Evolutionary conservation across 306 rosid species (phyloP).

Genomic region (Gastrolobium villosum): DNA sequence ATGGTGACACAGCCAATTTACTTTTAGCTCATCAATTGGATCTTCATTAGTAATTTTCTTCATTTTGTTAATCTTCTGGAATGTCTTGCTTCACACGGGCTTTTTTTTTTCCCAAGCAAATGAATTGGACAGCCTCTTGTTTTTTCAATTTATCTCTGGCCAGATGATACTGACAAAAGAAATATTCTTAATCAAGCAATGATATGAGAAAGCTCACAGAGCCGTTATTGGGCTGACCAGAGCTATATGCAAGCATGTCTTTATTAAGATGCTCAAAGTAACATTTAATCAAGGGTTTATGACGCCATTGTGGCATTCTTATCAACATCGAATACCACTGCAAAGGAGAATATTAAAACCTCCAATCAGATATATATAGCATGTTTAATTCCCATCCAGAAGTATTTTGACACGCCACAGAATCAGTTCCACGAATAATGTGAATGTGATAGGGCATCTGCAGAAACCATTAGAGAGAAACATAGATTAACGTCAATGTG

Average conservation of each 20-base stretch:
- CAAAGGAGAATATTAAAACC: constrained; percentile 54
- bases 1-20: constrained; percentile 10
- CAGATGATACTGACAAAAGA: not conserved
- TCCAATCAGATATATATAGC: constrained; percentile 45
- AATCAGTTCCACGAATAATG: constrained; percentile 51
- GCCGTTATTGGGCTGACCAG: not conserved
- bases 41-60: not conserved
- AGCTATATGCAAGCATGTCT: not conserved
- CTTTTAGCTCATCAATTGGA: not conserved
- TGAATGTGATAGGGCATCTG: constrained; percentile 59
- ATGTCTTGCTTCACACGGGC: not conserved
- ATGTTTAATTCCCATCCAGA: constrained; percentile 51
- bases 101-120: not conserved
- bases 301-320: constrained; percentile 62
- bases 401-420: constrained; percentile 42
- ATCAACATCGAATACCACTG: constrained; percentile 50
- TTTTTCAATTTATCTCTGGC: not conserved
- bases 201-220: not conserved
- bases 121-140: not conserved
- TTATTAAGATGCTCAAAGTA: constrained; percentile 28
- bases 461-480: constrained; percentile 37
- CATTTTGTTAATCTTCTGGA: not conserved
- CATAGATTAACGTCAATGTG: constrained; percentile 29
- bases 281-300: constrained; percentile 40
- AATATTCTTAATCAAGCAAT: not conserved